Percentiles rank a stretch among this genome's conserved stretches.
These are phyloP conservation scores for Trametes pubescens DNA, from an alignment of 1,284 basidiomycete genomes.

Conservation along the genomic window DNA sequence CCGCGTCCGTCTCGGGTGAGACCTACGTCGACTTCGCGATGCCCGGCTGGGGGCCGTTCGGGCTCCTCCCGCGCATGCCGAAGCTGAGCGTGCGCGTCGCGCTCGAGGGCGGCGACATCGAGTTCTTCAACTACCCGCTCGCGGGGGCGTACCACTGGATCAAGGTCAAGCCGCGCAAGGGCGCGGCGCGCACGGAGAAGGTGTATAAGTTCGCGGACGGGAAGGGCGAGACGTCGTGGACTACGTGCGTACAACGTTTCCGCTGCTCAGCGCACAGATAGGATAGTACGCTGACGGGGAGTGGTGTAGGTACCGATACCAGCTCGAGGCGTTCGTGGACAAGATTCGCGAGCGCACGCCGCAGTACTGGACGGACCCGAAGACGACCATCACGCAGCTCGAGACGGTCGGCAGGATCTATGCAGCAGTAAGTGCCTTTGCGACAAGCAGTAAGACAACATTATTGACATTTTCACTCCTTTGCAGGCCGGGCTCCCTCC, in stretches of 20 bases:
- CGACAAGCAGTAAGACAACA: too few species aligned
- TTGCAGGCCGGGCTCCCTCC: background rate
- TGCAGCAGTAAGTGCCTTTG: background rate
- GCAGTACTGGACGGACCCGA: conserved; percentile 56
- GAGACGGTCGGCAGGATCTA: conserved; percentile 64
- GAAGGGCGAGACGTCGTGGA: conserved; percentile 53
- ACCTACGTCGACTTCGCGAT: conserved; percentile 44
- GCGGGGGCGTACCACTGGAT: conserved; percentile 53
- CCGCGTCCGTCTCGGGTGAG: conserved; percentile 40
- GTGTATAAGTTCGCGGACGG: conserved; percentile 45
- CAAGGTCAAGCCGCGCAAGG: conserved; percentile 47
- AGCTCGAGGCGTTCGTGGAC: conserved; percentile 67
- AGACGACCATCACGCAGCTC: conserved; percentile 61
- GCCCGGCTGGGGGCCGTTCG: conserved; percentile 42
- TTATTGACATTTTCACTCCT: background rate
- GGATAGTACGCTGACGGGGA: background rate
- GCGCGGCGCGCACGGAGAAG: conserved; percentile 47
- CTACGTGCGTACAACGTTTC: conserved; percentile 57
- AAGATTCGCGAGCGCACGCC: conserved; percentile 57
- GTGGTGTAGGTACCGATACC: conserved; percentile 56
- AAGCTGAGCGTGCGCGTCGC: conserved; percentile 43
- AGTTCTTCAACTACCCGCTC: conserved; percentile 48
- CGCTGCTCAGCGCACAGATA: too few species aligned
- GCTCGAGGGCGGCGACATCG: conserved; percentile 51
- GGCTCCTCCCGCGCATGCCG: conserved; percentile 35